A percentile compares a stretch with the other conserved stretches of the same genome.
These are phyloP conservation scores for Aspergillus avenaceus DNA, from an alignment of 495 filamentous ascomycete genomes.

Conservation along the genomic window DNA sequence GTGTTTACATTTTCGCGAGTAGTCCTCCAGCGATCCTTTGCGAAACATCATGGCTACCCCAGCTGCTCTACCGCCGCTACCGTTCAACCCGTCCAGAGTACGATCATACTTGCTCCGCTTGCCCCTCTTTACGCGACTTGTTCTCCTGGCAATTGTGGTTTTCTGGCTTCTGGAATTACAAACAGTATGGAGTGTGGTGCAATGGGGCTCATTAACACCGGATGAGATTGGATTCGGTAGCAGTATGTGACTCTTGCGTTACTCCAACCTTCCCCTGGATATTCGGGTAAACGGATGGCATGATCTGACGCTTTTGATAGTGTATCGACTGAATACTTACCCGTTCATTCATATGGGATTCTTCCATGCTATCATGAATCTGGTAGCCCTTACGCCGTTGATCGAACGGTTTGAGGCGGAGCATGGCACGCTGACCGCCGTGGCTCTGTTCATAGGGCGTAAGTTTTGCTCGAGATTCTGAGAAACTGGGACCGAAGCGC, in stretches of 20 bases:
- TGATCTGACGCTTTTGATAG: conserved; percentile 41
- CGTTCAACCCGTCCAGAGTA: conserved; percentile 48
- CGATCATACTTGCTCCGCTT: conserved; percentile 74
- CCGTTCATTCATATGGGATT: conserved; percentile 80
- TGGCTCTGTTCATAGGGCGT: conserved; percentile 87
- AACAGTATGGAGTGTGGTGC: conserved; percentile 59
- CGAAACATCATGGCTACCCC: conserved; percentile 34
- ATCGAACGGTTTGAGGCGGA: conserved; percentile 93
- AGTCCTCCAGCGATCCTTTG: no score
- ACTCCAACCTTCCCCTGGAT: background rate
- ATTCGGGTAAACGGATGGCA: background rate
- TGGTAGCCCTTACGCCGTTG: conserved; percentile 74
- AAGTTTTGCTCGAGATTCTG: conserved; percentile 36
- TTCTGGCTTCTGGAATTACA: conserved; percentile 67
- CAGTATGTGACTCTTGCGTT: conserved; percentile 54
- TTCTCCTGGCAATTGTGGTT: conserved; percentile 60
- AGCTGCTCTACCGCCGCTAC: conserved; percentile 37
- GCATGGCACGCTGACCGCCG: conserved; percentile 79
- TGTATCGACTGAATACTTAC: conserved; percentile 91
- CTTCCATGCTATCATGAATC: conserved; percentile 75
- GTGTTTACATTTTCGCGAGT: no score
- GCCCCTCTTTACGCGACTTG: conserved; percentile 81
- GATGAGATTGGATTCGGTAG: conserved; percentile 64
- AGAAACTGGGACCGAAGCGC: background rate
- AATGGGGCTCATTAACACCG: conserved; percentile 78